Percentiles rank a stretch among this genome's conserved stretches.
These are phyloP conservation scores for Botrytis fragariae DNA, from an alignment of 2,329 filamentous ascomycete genomes.

Conservation along the genomic window DNA sequence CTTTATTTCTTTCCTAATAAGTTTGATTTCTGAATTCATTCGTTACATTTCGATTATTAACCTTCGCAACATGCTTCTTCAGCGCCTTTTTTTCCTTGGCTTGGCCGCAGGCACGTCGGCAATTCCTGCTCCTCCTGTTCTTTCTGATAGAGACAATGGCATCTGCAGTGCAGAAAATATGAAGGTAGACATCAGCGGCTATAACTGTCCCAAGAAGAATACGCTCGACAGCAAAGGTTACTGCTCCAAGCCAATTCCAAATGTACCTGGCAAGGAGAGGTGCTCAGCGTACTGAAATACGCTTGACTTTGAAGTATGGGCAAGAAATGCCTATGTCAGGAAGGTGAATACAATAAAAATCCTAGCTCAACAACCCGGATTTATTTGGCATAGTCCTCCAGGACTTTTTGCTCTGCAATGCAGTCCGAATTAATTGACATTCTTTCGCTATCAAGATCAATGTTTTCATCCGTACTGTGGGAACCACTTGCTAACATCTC, in stretches of 20 bases:
- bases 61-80: background rate
- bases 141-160: background rate
- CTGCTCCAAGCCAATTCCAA: background rate
- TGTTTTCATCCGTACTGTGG: background rate
- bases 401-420: background rate
- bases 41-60: background rate
- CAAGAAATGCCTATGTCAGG: background rate
- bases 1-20: background rate
- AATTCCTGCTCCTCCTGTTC: background rate
- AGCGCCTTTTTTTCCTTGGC: background rate
- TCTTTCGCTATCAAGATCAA: background rate
- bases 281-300: constrained; percentile 9
- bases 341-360: background rate
- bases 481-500: background rate
- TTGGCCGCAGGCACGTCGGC: background rate
- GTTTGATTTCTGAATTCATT: background rate
- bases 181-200: background rate
- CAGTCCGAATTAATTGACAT: background rate
- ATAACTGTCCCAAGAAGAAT: constrained; percentile 4
- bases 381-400: background rate
- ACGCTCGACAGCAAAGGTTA: background rate
- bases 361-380: background rate
- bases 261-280: background rate
- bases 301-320: background rate
- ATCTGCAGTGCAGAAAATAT: background rate